Percentiles rank a stretch among this genome's conserved stretches.
Conservation (phyloP, 176 grass and related monocot species). For the Raddia guianensis region DNA sequence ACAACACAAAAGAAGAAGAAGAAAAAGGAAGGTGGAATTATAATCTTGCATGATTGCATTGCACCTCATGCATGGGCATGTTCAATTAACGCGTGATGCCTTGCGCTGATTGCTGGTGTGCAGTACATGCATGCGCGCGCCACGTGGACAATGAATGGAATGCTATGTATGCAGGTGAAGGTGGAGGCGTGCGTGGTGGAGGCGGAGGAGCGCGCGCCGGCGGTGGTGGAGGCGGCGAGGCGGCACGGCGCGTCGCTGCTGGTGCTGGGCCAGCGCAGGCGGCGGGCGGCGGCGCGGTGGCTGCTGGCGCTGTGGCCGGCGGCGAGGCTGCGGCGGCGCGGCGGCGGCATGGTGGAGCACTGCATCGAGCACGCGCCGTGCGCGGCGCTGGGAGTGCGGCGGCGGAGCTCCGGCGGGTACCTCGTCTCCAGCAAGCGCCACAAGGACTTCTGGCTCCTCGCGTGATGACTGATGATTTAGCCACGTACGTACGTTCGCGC, state of each 20-base stretch:
- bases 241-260: conserved; percentile 61
- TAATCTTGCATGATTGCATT: neutral
- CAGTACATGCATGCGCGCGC: neutral
- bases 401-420: conserved; percentile 64
- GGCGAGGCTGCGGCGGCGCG: neutral
- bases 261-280: conserved; percentile 60
- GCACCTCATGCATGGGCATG: neutral
- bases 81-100: neutral
- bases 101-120: neutral
- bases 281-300: conserved; percentile 31
- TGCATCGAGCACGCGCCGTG: conserved; percentile 87
- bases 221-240: conserved; percentile 65
- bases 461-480: conserved; percentile 1
- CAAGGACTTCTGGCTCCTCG: conserved; percentile 68
- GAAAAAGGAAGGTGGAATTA: neutral
- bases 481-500: too few species aligned
- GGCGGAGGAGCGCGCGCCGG: conserved; percentile 56
- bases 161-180: conserved; percentile 38
- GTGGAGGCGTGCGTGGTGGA: conserved; percentile 57
- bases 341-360: conserved; percentile 37
- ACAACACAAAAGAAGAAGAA: neutral
- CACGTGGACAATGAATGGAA: neutral
- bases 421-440: conserved; percentile 61
- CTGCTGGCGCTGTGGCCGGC: conserved; percentile 33
- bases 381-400: conserved; percentile 59